Base-by-base conservation (phyloP, 176 grass and related monocot genomes). In the Oryza officinalis region DNA sequence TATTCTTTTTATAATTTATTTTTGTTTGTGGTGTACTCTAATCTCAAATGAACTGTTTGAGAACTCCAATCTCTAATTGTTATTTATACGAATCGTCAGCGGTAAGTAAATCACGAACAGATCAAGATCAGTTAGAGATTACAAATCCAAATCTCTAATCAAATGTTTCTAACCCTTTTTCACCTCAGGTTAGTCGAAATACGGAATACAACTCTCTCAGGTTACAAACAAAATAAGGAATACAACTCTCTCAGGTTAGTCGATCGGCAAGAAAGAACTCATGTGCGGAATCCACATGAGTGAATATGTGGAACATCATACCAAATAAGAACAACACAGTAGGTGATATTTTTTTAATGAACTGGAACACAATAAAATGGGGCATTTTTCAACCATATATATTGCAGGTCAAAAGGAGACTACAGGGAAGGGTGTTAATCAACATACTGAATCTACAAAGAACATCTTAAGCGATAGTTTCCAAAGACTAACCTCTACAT, bases 381-480 rank as follows among this genome's bases (percentile, higher is more conserved):
- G 12, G 3, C 35, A 25, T 66, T 75, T 27, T 0, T 15, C 63
- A 27, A 32, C 6, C 13, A 85, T 77, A 45, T 8, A 30, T 49
- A 49, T 57, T 57, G 43, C 14, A 47, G 6, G 35, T 27, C 8
- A 0, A 44, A 77, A 5, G 20, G 77, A 60, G 8, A 73, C 25
- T 57, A 59, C 67, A 84, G 12, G 41, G n/a, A 84, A 76, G 15
- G 50, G 61, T 50, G 63, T 38, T 9, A 27, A 27, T 33, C 3
- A 18, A 66, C 43, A 82, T 67, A 27, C 10, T n/a, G 20, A n/a
- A 67, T 76, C 52, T 81, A 89, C 71, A 57, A 82, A 43, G 57
- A 86, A 72, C 49, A 59, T 27, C 27, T 47, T 43, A 60, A 7
- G 33, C 5, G 33, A 35, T 35, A 65, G 6, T 72, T 81, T 81